Evolutionary conservation across 106 monocot genomes (phyloP).

Genomic region (Dendrobium officinale): DNA sequence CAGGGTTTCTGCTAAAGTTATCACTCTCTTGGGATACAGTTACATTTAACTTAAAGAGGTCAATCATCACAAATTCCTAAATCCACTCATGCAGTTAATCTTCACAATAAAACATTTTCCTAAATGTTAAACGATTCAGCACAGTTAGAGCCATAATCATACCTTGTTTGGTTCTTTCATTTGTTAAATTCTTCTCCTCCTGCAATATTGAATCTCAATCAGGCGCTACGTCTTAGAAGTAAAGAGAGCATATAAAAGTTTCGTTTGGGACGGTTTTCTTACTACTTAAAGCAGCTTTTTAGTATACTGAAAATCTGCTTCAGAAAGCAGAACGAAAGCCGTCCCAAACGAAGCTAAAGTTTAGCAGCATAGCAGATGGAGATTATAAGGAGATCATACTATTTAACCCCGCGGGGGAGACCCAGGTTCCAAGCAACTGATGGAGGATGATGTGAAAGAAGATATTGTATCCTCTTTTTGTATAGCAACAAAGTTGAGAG

Average conservation of each 20-base stretch:
- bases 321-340: too few relatives aligned
- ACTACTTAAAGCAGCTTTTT: too few relatives aligned
- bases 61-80: too few relatives aligned
- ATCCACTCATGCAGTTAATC: too few relatives aligned
- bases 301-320: too few relatives aligned
- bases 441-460: slow-evolving; percentile 39
- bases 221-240: background rate
- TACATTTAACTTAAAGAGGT: background rate
- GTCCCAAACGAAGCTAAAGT: background rate
- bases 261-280: too few relatives aligned
- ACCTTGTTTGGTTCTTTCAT: background rate
- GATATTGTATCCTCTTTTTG: slow-evolving; percentile 57
- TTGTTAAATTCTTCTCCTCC: background rate
- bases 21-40: background rate
- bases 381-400: background rate
- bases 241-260: background rate
- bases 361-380: background rate
- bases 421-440: slow-evolving; percentile 58
- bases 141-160: background rate
- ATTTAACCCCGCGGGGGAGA: slow-evolving; percentile 33
- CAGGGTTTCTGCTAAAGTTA: background rate
- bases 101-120: too few relatives aligned
- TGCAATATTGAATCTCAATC: background rate
- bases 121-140: background rate
- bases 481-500: slow-evolving; percentile 53